phyloP scores from a whole-genome alignment of 768 basidiomycete species.

The Lentinus brumalis region DNA sequence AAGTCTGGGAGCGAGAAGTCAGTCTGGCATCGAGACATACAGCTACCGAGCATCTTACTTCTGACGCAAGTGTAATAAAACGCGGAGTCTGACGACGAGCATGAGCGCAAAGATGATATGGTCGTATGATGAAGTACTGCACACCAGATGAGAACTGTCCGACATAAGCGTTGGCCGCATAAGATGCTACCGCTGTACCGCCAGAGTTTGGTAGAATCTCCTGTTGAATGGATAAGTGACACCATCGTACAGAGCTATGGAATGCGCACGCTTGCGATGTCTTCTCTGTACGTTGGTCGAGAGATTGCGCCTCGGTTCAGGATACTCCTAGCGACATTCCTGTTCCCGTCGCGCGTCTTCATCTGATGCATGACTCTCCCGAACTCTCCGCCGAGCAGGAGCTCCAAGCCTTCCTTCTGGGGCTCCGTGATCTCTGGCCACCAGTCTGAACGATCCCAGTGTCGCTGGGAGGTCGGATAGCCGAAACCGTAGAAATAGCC shows the following conservation, averaged over 20 bases:
- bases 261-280: slow-evolving; percentile 52
- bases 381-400: slow-evolving; percentile 80
- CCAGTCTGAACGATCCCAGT: slow-evolving; percentile 31
- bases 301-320: slow-evolving; percentile 37
- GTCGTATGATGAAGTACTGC: background rate
- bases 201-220: slow-evolving; percentile 75
- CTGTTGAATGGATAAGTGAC: slow-evolving; percentile 37
- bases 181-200: slow-evolving; percentile 78
- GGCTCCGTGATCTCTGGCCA: slow-evolving; percentile 54
- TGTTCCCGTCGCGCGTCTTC: slow-evolving; percentile 40
- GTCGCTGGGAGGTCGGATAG: background rate
- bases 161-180: slow-evolving; percentile 75
- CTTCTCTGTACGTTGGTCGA: slow-evolving; percentile 47
- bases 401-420: slow-evolving; percentile 58
- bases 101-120: background rate
- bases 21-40: background rate
- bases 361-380: slow-evolving; percentile 61
- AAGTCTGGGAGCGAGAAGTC: slow-evolving; percentile 58
- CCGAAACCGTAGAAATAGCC: slow-evolving; percentile 4
- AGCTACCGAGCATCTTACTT: slow-evolving; percentile 44
- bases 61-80: slow-evolving; percentile 94
- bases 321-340: slow-evolving; percentile 53
- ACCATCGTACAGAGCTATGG: background rate
- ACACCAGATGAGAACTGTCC: slow-evolving; percentile 81
- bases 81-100: slow-evolving; percentile 63